Evolutionary conservation across 306 rosid species (phyloP).

Genomic region (Cicer pinnatifidum): DNA sequence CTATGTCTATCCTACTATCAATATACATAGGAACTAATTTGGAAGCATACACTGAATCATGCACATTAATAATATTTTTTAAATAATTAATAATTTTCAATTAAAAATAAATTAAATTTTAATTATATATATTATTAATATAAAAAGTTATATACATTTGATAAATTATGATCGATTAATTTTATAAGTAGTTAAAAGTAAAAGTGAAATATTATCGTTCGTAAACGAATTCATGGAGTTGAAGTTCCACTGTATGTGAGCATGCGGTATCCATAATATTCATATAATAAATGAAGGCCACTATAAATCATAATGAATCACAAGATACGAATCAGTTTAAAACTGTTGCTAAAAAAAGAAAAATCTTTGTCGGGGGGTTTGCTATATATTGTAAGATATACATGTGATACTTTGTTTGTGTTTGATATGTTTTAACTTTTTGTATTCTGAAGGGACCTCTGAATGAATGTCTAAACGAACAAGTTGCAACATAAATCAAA

Average conservation of each 20-base stretch:
- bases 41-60: background rate
- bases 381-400: background rate
- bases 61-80: background rate
- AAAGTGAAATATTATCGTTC: too few species aligned
- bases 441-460: conserved; percentile 3
- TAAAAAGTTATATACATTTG: too few species aligned
- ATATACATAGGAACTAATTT: background rate
- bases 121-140: too few species aligned
- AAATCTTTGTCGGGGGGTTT: background rate
- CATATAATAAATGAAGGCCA: background rate
- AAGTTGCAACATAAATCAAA: conserved; percentile 26
- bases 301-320: background rate
- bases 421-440: conserved; percentile 4
- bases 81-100: too few species aligned
- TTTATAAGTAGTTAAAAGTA: too few species aligned
- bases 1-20: background rate
- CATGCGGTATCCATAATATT: too few species aligned
- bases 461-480: background rate
- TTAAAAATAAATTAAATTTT: background rate
- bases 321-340: background rate
- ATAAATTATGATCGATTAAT: too few species aligned
- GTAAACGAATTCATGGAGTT: background rate
- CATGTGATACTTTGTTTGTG: background rate
- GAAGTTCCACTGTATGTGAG: background rate
- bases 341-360: background rate